Conservation (phyloP, 345 rosid genomes). For the Microthlaspi erraticum region DNA sequence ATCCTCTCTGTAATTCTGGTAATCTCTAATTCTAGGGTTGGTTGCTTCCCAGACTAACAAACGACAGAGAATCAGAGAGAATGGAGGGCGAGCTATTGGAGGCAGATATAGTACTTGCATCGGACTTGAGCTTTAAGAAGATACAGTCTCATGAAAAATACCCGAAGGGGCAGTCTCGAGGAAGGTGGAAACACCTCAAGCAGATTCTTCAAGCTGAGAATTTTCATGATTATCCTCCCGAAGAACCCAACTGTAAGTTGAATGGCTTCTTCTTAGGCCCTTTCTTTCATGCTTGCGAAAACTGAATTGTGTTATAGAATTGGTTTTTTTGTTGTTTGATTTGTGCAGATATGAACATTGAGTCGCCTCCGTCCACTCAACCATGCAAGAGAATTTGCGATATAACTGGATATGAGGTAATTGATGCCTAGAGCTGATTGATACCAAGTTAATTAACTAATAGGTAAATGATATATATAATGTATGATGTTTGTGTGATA, state of each 20-base stretch:
- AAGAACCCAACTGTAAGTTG: constrained; percentile 65
- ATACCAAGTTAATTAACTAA: too few species aligned
- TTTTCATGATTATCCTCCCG: constrained; percentile 59
- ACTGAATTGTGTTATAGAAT: neutral
- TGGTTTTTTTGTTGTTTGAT: too few species aligned
- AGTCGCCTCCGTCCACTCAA: constrained; percentile 86
- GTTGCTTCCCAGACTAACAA: too few species aligned
- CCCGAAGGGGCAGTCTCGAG: constrained; percentile 84
- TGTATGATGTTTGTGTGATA: constrained; percentile 51
- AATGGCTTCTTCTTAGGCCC: neutral
- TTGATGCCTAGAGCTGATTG: too few species aligned
- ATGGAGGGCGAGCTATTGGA: constrained; percentile 73
- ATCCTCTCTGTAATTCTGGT: too few species aligned
- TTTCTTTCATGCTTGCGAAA: neutral
- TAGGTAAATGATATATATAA: too few species aligned
- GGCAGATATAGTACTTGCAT: constrained; percentile 76
- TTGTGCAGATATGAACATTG: constrained; percentile 74
- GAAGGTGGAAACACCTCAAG: constrained; percentile 95
- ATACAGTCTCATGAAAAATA: constrained; percentile 73
- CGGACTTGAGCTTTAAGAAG: constrained; percentile 74
- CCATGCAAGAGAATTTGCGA: constrained; percentile 86
- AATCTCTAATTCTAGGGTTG: constrained; percentile 9
- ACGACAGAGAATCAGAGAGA: constrained; percentile 2
- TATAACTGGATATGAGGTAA: constrained; percentile 90
- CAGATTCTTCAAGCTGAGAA: constrained; percentile 91